These are phyloP conservation scores for Cinnamomum chago DNA, from an alignment of 164 flowering plant genomes.

Conservation along the genomic window DNA sequence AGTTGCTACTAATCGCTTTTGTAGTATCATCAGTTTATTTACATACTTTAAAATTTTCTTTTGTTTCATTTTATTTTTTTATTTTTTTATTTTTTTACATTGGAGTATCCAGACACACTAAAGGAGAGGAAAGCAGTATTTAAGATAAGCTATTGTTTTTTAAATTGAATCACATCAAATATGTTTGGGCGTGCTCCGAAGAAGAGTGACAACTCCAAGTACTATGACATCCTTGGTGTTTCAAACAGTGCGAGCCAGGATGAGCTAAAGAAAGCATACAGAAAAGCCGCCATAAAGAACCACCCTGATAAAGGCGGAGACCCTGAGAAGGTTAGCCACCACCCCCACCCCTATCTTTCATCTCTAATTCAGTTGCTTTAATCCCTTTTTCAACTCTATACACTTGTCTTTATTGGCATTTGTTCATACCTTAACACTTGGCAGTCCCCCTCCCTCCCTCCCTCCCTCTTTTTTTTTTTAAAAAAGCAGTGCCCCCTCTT, in stretches of 20 bases:
- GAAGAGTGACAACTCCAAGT: constrained; percentile 48
- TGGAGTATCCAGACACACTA: neutral
- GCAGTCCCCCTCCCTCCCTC: too few species aligned
- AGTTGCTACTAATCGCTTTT: too few species aligned
- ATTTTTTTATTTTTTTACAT: neutral
- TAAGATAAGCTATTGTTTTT: neutral
- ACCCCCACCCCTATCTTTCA: neutral
- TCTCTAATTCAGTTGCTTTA: neutral
- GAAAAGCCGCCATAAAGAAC: constrained; percentile 55
- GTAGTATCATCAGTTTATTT: too few species aligned
- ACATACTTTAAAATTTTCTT: neutral
- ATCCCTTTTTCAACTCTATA: neutral
- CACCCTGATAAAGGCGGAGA: constrained; percentile 72
- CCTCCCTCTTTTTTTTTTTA: too few species aligned
- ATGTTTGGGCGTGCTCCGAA: constrained; percentile 61
- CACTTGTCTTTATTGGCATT: neutral
- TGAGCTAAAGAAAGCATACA: constrained; percentile 59
- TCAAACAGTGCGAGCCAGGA: constrained; percentile 41
- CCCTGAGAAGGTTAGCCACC: constrained; percentile 43
- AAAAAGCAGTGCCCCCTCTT: too few species aligned
- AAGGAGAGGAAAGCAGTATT: neutral
- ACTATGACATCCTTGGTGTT: constrained; percentile 53
- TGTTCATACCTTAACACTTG: neutral
- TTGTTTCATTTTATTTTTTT: neutral
- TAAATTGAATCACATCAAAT: constrained; percentile 20